A percentile compares a stretch with the other conserved stretches of the same genome.
phyloP scores from a whole-genome alignment of 805 yeast species.

The Candida boidinii region DNA sequence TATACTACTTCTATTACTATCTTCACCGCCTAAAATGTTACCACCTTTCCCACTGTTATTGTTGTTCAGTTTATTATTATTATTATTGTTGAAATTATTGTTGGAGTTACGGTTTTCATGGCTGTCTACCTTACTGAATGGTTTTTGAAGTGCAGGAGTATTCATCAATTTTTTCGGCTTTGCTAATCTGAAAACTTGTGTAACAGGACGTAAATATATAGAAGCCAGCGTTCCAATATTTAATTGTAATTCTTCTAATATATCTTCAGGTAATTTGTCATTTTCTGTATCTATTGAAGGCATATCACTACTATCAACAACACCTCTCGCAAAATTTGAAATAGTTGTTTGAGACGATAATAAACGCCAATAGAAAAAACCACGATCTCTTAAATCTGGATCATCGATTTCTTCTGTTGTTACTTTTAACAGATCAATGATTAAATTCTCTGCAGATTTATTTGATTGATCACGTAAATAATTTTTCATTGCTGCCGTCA shows the following conservation, averaged over 20 bases:
- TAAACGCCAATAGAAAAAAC: slow-evolving; percentile 78
- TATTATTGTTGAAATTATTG: too few relatives aligned
- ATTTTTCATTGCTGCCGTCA: slow-evolving; percentile 68
- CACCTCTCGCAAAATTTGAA: slow-evolving; percentile 39
- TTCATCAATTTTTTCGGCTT: slow-evolving; percentile 39
- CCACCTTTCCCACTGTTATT: too few relatives aligned
- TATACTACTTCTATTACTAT: too few relatives aligned
- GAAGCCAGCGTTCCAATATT: slow-evolving; percentile 79
- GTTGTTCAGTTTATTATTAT: too few relatives aligned
- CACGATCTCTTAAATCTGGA: slow-evolving; percentile 84
- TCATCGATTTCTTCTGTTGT: slow-evolving; percentile 71
- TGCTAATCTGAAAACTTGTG: slow-evolving; percentile 66
- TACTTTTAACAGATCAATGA: slow-evolving; percentile 49
- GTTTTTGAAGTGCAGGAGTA: slow-evolving; percentile 46
- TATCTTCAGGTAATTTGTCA: slow-evolving; percentile 58
- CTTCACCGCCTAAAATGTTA: too few relatives aligned
- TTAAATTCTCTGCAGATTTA: slow-evolving; percentile 40
- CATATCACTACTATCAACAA: slow-evolving; percentile 45
- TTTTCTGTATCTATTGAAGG: slow-evolving; percentile 62
- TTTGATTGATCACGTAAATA: slow-evolving; percentile 45
- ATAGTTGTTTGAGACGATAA: slow-evolving; percentile 41
- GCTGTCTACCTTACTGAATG: too few relatives aligned
- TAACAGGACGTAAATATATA: slow-evolving; percentile 74
- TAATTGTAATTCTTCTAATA: slow-evolving; percentile 75
- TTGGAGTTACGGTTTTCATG: too few relatives aligned